Evolutionary conservation across 805 yeast species (phyloP).

Genomic region (Maudiozyma turicensis): DNA sequence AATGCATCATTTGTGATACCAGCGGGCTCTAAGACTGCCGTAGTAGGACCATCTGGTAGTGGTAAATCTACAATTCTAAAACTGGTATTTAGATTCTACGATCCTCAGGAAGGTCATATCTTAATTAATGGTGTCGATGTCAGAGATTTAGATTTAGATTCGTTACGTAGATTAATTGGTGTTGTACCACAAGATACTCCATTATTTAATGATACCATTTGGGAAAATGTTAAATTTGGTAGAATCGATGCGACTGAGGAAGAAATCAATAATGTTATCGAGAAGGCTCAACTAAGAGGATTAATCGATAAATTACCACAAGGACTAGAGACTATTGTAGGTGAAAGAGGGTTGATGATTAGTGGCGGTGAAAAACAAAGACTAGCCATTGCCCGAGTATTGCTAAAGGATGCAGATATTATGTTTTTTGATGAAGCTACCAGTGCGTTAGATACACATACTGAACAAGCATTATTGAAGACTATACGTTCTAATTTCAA

Average conservation of each 20-base stretch:
- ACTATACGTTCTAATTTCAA: conserved; percentile 64
- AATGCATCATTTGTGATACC: conserved; percentile 81
- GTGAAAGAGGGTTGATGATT: conserved; percentile 97
- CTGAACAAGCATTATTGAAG: conserved; percentile 73
- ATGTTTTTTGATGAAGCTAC: conserved; percentile 97
- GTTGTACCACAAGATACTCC: conserved; percentile 99
- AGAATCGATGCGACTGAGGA: conserved; percentile 60
- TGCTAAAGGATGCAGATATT: conserved; percentile 77
- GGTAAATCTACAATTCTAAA: conserved; percentile 88
- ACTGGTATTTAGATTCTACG: conserved; percentile 83
- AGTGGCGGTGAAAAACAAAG: conserved; percentile 99
- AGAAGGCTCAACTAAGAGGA: conserved; percentile 56
- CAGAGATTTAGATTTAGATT: conserved; percentile 59
- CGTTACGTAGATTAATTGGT: conserved; percentile 66
- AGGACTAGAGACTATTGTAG: conserved; percentile 79
- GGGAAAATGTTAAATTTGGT: conserved; percentile 85
- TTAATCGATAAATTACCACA: conserved; percentile 68
- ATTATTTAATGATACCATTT: conserved; percentile 78
- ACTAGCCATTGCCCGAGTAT: conserved; percentile 84
- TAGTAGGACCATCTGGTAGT: conserved; percentile 94
- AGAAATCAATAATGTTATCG: conserved; percentile 56
- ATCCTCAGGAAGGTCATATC: conserved; percentile 67
- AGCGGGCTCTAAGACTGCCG: conserved; percentile 83
- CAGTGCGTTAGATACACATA: conserved; percentile 91
- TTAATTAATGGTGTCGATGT: conserved; percentile 86